Base-by-base conservation (phyloP, 2,329 filamentous ascomycete genomes). In the Penicillium sp. region DNA sequence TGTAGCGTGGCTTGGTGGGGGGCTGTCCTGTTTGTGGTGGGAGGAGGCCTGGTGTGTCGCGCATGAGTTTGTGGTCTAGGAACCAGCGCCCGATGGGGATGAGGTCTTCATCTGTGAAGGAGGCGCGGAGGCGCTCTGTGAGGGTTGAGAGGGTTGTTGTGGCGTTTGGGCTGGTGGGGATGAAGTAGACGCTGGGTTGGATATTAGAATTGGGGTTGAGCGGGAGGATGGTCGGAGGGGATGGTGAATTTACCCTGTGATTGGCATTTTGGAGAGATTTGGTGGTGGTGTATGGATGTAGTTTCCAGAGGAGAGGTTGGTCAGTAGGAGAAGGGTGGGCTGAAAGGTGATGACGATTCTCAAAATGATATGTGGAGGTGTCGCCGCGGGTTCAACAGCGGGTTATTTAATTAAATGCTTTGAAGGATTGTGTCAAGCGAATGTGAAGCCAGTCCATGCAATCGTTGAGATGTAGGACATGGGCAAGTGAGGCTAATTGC, bases 21-120 rank as follows among this genome's bases (percentile, higher is more conserved):
- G 69, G 70, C 22, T 73, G 68, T 28, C 70, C 69, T 5, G 69
- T 64, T n/a, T 74, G 72, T 14, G 71, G 66, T 0, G 76, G 73
- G 8, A 79, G 64, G 42, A 75, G 73, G 7, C 75, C 76, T 6
- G 76, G 76, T 0, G 78, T 79, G 56, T 79, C 77, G 51, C 76
- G 71, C 69, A 79, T 74, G 8, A 79, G 67, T 55, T 76, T 78
- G 60, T 79, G 77, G 43, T 78, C 76, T 28, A 80, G 67, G 4
- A 64, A 68, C 77, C 76, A 80, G 59, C 75, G 73, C 55, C 75
- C 74, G 45, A 74, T 60, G 49, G 73, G 70, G 14, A 71, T 64
- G 20, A 73, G 70, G 42, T 74, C 66, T 61, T 73, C 71, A 58
- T 79, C 72, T 54, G 70, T 63, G 39, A 75, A 75, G 43, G 69